Percentiles rank a stretch among this genome's conserved stretches.
phyloP scores from a whole-genome alignment of 179 eudicot genomes.

The Nepenthes alata region DNA sequence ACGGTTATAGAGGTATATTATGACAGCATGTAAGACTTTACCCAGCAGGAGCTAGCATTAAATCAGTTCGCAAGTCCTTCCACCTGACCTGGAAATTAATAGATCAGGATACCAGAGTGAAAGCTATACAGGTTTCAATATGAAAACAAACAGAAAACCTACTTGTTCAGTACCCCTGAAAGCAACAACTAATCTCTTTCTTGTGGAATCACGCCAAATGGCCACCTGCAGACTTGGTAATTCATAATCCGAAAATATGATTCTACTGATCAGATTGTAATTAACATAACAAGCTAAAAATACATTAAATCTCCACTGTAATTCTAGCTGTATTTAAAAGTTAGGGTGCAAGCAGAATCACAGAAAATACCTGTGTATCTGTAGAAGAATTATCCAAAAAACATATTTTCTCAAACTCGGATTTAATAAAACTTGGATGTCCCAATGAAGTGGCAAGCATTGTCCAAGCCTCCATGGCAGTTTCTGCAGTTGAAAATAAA shows the following conservation, averaged over 20 bases:
- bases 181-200: constrained; percentile 84
- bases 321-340: neutral
- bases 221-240: constrained; percentile 56
- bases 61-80: constrained; percentile 92
- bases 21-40: constrained; percentile 16
- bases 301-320: neutral
- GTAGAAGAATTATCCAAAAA: constrained; percentile 80
- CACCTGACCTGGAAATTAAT: constrained; percentile 55
- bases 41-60: constrained; percentile 95
- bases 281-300: neutral
- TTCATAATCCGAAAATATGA: neutral
- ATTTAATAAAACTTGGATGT: constrained; percentile 78
- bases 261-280: neutral
- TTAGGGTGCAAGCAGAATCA: neutral
- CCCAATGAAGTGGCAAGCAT: constrained; percentile 90
- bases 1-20: neutral
- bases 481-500: constrained; percentile 85
- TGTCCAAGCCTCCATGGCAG: constrained; percentile 99
- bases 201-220: constrained; percentile 81
- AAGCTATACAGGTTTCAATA: constrained; percentile 8
- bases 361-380: constrained; percentile 66
- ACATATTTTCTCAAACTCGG: constrained; percentile 91
- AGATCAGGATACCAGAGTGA: constrained; percentile 15
- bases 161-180: constrained; percentile 99
- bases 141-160: constrained; percentile 21